Conservation (phyloP, 2,329 filamentous ascomycete genomes). For the Biscogniauxia mediterranea region DNA sequence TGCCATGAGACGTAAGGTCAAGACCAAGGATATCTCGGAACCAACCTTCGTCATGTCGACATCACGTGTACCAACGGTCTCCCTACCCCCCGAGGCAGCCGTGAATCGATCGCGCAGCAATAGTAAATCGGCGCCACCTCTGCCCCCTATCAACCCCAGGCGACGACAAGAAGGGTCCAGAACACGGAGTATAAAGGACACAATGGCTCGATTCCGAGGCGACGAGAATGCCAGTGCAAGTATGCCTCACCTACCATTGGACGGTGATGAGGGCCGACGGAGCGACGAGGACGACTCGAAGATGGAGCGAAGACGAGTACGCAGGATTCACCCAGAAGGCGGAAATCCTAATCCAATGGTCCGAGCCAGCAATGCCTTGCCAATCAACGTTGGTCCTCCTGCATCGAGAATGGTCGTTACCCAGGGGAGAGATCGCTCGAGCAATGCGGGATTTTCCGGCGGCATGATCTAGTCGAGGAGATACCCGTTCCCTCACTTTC, state of each 20-base stretch:
- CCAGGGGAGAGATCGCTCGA: slow-evolving; percentile 26
- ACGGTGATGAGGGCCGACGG: slow-evolving; percentile 18
- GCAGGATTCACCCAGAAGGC: slow-evolving; percentile 44
- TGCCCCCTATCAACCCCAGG: slow-evolving; percentile 60
- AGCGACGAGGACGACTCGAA: slow-evolving; percentile 42
- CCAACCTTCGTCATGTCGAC: slow-evolving; percentile 47
- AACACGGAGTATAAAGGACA: slow-evolving; percentile 41
- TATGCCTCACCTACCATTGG: slow-evolving; percentile 30
- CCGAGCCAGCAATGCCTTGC: slow-evolving; percentile 24
- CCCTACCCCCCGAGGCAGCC: slow-evolving; percentile 35
- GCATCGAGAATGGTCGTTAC: slow-evolving; percentile 36
- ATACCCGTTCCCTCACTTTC: slow-evolving; percentile 17
- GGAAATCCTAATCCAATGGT: slow-evolving; percentile 19
- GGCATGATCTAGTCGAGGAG: slow-evolving; percentile 44
- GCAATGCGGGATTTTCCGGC: slow-evolving; percentile 35
- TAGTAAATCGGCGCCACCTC: slow-evolving; percentile 46
- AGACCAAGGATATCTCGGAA: slow-evolving; percentile 50
- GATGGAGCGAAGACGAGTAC: slow-evolving; percentile 39
- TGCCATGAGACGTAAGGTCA: slow-evolving; percentile 41
- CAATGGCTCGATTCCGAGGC: slow-evolving; percentile 35
- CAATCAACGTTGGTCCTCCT: slow-evolving; percentile 33
- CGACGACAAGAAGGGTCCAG: slow-evolving; percentile 41
- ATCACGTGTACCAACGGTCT: slow-evolving; percentile 43
- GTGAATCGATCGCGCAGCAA: slow-evolving; percentile 35
- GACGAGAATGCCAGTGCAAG: slow-evolving; percentile 33